phyloP scores from a whole-genome alignment of 768 basidiomycete species.

The Suillus subaureus region DNA sequence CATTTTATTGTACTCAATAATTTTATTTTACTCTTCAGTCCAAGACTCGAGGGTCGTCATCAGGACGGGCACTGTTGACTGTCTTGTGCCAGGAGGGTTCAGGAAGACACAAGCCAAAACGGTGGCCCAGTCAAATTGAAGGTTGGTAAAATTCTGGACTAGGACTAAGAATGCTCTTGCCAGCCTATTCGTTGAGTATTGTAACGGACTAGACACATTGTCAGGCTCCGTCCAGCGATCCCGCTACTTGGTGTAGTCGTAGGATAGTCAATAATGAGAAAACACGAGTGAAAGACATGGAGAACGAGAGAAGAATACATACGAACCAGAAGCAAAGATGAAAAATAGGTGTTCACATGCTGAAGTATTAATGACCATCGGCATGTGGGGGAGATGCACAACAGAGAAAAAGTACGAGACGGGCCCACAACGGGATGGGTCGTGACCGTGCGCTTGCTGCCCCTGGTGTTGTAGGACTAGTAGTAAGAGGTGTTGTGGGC shows the following conservation, averaged over 20 bases:
- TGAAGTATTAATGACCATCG: neutral
- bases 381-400: neutral
- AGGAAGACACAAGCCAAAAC: too few relatives aligned
- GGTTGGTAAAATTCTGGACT: neutral
- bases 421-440: neutral
- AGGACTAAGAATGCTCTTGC: neutral
- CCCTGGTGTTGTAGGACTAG: too few relatives aligned
- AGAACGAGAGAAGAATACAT: too few relatives aligned
- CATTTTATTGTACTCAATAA: too few relatives aligned
- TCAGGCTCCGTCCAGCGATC: neutral
- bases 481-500: too few relatives aligned
- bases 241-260: neutral
- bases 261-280: too few relatives aligned
- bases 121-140: neutral
- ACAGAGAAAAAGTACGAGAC: neutral
- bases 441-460: neutral
- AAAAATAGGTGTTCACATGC: neutral
- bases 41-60: too few relatives aligned
- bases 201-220: neutral
- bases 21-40: too few relatives aligned
- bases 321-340: neutral
- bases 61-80: too few relatives aligned
- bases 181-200: neutral
- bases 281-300: too few relatives aligned
- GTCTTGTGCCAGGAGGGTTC: too few relatives aligned